Conservation (phyloP, 2,329 filamentous ascomycete genomes). For the Leptoxyphium fumago region DNA sequence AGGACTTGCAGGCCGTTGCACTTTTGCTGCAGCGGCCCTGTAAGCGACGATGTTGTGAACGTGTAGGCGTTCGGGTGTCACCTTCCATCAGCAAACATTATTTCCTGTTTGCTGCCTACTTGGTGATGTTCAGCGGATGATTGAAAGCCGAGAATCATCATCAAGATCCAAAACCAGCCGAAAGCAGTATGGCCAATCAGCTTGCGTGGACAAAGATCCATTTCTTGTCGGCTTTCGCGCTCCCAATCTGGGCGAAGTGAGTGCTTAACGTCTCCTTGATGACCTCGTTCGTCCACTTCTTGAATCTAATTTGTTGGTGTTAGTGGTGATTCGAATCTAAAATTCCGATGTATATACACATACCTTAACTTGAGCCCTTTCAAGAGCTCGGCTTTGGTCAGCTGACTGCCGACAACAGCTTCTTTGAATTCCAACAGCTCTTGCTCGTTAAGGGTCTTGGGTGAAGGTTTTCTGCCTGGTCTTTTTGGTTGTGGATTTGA, state of each 20-base stretch:
- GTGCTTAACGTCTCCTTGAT: conserved; percentile 56
- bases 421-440: conserved; percentile 53
- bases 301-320: conserved; percentile 36
- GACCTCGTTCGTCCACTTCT: conserved; percentile 52
- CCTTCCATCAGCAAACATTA: too few relatives aligned
- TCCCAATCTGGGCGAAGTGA: conserved; percentile 48
- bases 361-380: conserved; percentile 59
- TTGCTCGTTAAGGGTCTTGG: conserved; percentile 41
- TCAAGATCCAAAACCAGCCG: too few relatives aligned
- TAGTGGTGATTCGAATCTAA: too few relatives aligned
- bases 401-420: conserved; percentile 52
- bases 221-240: conserved; percentile 48
- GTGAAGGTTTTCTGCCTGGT: conserved; percentile 20
- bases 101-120: not conserved
- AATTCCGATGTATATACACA: conserved; percentile 7
- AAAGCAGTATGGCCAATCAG: not conserved
- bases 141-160: too few relatives aligned
- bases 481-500: conserved; percentile 14
- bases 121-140: not conserved
- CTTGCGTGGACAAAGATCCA: conserved; percentile 32
- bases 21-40: too few relatives aligned
- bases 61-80: too few relatives aligned
- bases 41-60: too few relatives aligned
- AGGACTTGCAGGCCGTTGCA: too few relatives aligned
- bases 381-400: conserved; percentile 60